Percentiles rank a stretch among this genome's conserved stretches.
Conservation (phyloP, 2,329 filamentous ascomycete genomes). For the Beauveria sp. region DNA sequence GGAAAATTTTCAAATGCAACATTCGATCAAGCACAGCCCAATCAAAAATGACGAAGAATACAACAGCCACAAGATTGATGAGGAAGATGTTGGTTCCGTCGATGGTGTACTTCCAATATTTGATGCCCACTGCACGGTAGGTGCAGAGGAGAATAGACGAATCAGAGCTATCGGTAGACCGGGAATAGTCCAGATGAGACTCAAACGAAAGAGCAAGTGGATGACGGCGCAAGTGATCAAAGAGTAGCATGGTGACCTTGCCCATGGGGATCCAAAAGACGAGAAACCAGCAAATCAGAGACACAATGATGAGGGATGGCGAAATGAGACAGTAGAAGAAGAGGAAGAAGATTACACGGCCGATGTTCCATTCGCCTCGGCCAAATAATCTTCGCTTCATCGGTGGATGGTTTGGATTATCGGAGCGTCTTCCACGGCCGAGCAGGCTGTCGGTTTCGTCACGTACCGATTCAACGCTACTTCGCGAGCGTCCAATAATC, state of each 20-base stretch:
- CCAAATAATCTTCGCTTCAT: conserved; percentile 86
- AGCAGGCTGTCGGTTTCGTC: conserved; percentile 88
- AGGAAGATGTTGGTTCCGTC: conserved; percentile 99
- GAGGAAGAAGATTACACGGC: conserved; percentile 88
- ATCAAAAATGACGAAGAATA: conserved; percentile 91
- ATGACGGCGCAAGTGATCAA: conserved; percentile 86
- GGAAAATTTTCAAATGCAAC: conserved; percentile 60
- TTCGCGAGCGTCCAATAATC: conserved; percentile 75
- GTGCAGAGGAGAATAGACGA: conserved; percentile 91
- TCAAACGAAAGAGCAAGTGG: conserved; percentile 91
- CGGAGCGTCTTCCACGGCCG: conserved; percentile 50
- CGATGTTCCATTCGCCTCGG: conserved; percentile 89
- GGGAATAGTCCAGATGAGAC: conserved; percentile 69
- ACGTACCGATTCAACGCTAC: conserved; percentile 76
- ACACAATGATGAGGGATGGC: conserved; percentile 77
- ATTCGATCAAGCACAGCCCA: conserved; percentile 69
- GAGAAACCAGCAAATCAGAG: conserved; percentile 85
- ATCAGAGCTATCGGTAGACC: conserved; percentile 62
- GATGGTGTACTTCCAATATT: conserved; percentile 99
- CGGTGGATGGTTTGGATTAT: conserved; percentile 27
- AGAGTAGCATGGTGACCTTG: conserved; percentile 81
- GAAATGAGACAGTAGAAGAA: conserved; percentile 93
- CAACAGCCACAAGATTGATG: conserved; percentile 90
- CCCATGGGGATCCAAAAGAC: conserved; percentile 99
- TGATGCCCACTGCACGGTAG: conserved; percentile 85